Evolutionary conservation across 352 stramenopile genomes (phyloP), one percentile per base, ranked within the genome.

Genomic region (Phytophthora citrophthora): DNA sequence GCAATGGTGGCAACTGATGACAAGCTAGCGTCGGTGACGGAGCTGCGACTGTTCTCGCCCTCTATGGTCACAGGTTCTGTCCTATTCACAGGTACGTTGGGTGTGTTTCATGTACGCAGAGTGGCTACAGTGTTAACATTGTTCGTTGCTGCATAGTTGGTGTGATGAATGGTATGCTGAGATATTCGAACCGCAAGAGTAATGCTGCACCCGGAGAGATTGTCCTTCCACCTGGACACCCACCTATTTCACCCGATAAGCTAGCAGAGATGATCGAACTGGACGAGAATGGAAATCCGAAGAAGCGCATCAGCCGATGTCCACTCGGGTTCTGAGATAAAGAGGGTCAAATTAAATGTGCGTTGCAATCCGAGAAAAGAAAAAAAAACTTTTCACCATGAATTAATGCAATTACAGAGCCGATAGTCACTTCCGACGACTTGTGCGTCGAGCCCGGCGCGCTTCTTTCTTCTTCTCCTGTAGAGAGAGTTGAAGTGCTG

Each of bases 381-480:
- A 46, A 54, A 12, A 12, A 32, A n/a, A 18, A 41, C 38, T 52
- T 13, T 34, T 34, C 29, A 34, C 8, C 10, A 32, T 9, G 27
- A 32, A 32, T 7, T 1, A 31, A 9, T 31, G 9, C 29, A 13
- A 12, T 3, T 11, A 29, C 26, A 29, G 26, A 20, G 20, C 2
- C 3, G 26, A 29, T 29, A 34, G 9, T 80, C 48, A 84, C 7
- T 77, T 81, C 27, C 75, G 63, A 45, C 72, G 70, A 47, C 55
- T 76, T 20, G 66, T 73, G 20, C 83, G 77, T 20, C 80, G 71
- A 51, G 57, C 20, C 31, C 74, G 68, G 4, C 81, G 77, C 13
- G 76, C 76, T 38, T 87, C 81, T 6, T 76, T 73, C 64, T 91
- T 93, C 55, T 86, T 83, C 54, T 91, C 80, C 59, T 91, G 73